phyloP scores from a whole-genome alignment of 306 rosid genomes.

The Hippophae gyantsensis region DNA sequence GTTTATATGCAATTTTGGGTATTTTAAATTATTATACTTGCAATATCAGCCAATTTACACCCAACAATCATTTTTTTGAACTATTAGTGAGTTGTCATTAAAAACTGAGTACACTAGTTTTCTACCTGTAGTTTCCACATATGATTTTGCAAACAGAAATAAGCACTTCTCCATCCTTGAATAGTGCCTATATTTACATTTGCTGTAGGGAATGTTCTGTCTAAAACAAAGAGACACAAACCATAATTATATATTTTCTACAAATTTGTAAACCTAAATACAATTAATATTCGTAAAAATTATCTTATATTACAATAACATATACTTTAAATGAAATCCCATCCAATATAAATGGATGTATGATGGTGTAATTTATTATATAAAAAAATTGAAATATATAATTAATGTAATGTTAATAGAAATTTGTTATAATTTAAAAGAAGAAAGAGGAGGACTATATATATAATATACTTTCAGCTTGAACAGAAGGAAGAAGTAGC shows the following conservation, averaged over 20 bases:
- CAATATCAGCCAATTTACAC: too few species aligned
- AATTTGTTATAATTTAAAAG: background rate
- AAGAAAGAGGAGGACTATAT: background rate
- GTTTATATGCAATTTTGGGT: too few species aligned
- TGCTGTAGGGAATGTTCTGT: slow-evolving; percentile 15
- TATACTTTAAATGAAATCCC: too few species aligned
- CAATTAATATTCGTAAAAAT: too few species aligned
- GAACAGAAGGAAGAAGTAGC: slow-evolving; percentile 22
- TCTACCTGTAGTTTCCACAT: slow-evolving; percentile 9
- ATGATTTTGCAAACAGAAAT: slow-evolving; percentile 26
- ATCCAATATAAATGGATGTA: background rate
- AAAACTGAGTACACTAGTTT: background rate
- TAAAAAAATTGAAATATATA: background rate
- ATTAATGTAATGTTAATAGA: background rate
- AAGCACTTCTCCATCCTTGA: slow-evolving; percentile 38
- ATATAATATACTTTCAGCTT: slow-evolving; percentile 30
- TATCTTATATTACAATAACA: background rate
- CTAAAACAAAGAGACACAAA: slow-evolving; percentile 14
- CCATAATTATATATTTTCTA: too few species aligned
- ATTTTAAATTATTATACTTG: too few species aligned
- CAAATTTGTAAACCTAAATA: too few species aligned
- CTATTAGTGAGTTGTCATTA: too few species aligned
- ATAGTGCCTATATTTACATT: slow-evolving; percentile 37
- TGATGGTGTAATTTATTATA: background rate
- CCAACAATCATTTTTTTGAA: too few species aligned